Evolutionary conservation across 768 basidiomycete species (phyloP).

Genomic region (Postia placenta): DNA sequence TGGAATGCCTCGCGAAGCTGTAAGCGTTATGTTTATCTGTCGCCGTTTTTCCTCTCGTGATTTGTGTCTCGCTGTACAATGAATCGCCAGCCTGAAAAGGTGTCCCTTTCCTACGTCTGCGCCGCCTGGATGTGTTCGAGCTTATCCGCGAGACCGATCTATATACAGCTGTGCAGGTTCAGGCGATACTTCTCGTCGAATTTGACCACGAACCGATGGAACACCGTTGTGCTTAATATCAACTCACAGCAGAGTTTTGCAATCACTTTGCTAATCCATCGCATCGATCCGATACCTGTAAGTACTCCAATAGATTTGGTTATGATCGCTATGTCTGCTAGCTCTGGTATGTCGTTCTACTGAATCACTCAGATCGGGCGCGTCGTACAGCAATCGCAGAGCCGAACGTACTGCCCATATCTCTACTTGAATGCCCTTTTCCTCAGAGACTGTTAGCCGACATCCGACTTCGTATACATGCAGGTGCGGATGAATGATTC

Average conservation of each 20-base stretch:
- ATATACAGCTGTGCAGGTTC: conserved; percentile 92
- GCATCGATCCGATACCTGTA: conserved; percentile 94
- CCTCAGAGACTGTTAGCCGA: conserved; percentile 77
- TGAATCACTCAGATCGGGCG: conserved; percentile 62
- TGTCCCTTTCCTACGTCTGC: conserved; percentile 79
- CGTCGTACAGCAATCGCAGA: conserved; percentile 82
- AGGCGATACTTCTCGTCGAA: conserved; percentile 86
- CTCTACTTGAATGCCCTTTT: conserved; percentile 89
- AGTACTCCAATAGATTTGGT: neutral
- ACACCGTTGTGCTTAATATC: conserved; percentile 37
- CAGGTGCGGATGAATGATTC: conserved; percentile 46
- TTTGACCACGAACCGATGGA: conserved; percentile 87
- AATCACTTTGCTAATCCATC: conserved; percentile 83
- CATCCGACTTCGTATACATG: conserved; percentile 76
- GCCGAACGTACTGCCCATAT: conserved; percentile 77
- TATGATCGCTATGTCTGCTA: too few relatives aligned
- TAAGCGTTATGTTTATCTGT: conserved; percentile 31
- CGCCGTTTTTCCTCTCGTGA: neutral
- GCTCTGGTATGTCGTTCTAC: neutral
- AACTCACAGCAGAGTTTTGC: conserved; percentile 56
- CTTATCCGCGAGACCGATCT: conserved; percentile 91
- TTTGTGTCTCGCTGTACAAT: conserved; percentile 59
- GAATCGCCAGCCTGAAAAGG: conserved; percentile 92
- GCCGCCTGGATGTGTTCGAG: conserved; percentile 86
- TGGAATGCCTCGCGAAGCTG: conserved; percentile 94